These are phyloP conservation scores for Leucosporidium creatinivorum DNA, from an alignment of 768 basidiomycete genomes.

Conservation along the genomic window DNA sequence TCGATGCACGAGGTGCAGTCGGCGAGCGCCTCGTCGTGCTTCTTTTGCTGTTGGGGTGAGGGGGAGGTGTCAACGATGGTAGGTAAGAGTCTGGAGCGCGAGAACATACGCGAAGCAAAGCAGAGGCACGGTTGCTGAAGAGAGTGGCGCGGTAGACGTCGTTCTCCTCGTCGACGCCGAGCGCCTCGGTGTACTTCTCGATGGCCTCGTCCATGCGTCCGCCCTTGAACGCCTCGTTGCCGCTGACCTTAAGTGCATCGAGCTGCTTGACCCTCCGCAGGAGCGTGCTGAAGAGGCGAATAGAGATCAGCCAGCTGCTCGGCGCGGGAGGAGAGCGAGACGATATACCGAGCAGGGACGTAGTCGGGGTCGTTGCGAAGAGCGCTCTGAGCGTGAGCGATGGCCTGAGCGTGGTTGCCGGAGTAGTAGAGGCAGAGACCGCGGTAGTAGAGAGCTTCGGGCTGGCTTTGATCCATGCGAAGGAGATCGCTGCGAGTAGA, in stretches of 20 bases:
- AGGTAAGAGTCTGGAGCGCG: neutral
- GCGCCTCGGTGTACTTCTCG: conserved; percentile 60
- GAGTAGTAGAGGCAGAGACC: conserved; percentile 70
- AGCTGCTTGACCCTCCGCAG: conserved; percentile 75
- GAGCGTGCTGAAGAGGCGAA: conserved; percentile 46
- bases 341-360: conserved; percentile 48
- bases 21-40: conserved; percentile 59
- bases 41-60: conserved; percentile 50
- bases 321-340: neutral
- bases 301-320: too few species aligned
- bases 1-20: conserved; percentile 64
- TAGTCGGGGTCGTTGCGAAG: conserved; percentile 72
- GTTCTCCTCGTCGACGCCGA: conserved; percentile 60
- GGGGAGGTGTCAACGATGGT: neutral
- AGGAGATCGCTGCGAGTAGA: conserved; percentile 57
- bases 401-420: conserved; percentile 61
- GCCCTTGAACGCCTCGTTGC: conserved; percentile 66
- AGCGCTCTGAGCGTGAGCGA: conserved; percentile 63
- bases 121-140: conserved; percentile 75
- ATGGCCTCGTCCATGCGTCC: conserved; percentile 57
- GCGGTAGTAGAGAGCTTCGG: conserved; percentile 69
- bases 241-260: conserved; percentile 75
- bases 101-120: conserved; percentile 39
- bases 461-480: conserved; percentile 62
- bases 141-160: conserved; percentile 73